Evolutionary conservation across 108 stramenopile species (phyloP).

Genomic region (Schizochytrium sp.): DNA sequence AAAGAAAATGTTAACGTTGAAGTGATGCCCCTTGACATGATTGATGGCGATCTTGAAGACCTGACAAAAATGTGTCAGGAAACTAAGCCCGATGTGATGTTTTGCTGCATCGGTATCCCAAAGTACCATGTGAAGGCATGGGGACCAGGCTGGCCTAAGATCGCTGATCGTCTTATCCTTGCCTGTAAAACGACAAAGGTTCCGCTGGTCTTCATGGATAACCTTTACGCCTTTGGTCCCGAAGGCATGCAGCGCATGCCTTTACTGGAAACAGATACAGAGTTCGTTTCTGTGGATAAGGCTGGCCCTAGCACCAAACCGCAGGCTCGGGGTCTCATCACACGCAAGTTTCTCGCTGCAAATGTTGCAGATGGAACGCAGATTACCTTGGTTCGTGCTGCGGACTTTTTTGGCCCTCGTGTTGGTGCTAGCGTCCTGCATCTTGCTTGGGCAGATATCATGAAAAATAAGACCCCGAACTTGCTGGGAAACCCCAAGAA

Average conservation of each 20-base stretch:
- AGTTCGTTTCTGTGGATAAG: neutral
- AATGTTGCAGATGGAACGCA: neutral
- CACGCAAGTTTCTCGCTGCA: neutral
- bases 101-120: neutral
- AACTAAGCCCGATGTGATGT: neutral
- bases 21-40: neutral
- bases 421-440: neutral
- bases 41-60: neutral
- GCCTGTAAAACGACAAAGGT: neutral
- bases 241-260: conserved; percentile 3
- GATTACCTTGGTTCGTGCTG: neutral
- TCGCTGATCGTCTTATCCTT: neutral
- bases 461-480: neutral
- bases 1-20: neutral
- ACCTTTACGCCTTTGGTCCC: neutral
- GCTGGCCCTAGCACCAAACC: neutral
- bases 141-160: conserved; percentile 14
- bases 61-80: neutral
- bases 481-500: neutral
- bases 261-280: neutral
- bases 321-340: neutral
- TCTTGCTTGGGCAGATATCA: neutral
- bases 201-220: conserved; percentile 21
- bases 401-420: conserved; percentile 2
- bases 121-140: neutral